Conservation (phyloP, 2,329 filamentous ascomycete genomes). For the Colletotrichum truncatum region DNA sequence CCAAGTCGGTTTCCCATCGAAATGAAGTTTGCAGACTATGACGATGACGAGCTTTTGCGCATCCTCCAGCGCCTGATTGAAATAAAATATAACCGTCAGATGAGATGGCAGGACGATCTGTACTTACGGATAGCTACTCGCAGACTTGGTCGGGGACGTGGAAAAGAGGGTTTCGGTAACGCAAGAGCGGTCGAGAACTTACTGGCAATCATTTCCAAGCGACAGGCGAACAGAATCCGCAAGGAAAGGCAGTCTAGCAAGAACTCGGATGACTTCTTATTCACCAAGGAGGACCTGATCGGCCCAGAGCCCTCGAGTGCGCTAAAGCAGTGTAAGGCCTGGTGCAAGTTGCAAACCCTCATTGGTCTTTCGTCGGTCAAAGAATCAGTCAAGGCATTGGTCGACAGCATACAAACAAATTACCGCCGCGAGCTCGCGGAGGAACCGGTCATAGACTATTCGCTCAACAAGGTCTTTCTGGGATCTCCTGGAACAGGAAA, state of each 20-base stretch:
- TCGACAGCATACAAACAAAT: constrained; percentile 71
- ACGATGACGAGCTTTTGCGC: constrained; percentile 67
- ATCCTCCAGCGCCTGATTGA: constrained; percentile 68
- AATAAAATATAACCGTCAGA: constrained; percentile 60
- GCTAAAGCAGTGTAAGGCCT: constrained; percentile 62
- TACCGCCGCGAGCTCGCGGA: constrained; percentile 73
- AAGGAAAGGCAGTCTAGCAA: constrained; percentile 50
- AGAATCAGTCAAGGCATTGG: constrained; percentile 61
- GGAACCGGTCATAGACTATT: constrained; percentile 65
- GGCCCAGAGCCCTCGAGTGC: constrained; percentile 71
- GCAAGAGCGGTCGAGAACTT: constrained; percentile 74
- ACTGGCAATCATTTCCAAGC: constrained; percentile 59
- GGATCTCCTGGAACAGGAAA: constrained; percentile 81
- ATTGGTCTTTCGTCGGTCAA: constrained; percentile 72
- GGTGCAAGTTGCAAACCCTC: constrained; percentile 64
- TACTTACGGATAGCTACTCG: constrained; percentile 71
- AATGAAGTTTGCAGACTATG: constrained; percentile 76
- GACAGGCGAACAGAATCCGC: constrained; percentile 67
- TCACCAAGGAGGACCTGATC: constrained; percentile 76
- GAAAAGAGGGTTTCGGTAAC: constrained; percentile 76
- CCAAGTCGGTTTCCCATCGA: constrained; percentile 73
- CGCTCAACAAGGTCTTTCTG: constrained; percentile 75
- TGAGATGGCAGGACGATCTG: constrained; percentile 70
- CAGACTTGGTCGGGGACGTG: constrained; percentile 69
- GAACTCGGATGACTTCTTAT: constrained; percentile 63